A percentile compares a stretch with the other conserved stretches of the same genome.
phyloP scores from a whole-genome alignment of 2,329 filamentous ascomycete genomes.

The Dothidotthia symphoricarpi region DNA sequence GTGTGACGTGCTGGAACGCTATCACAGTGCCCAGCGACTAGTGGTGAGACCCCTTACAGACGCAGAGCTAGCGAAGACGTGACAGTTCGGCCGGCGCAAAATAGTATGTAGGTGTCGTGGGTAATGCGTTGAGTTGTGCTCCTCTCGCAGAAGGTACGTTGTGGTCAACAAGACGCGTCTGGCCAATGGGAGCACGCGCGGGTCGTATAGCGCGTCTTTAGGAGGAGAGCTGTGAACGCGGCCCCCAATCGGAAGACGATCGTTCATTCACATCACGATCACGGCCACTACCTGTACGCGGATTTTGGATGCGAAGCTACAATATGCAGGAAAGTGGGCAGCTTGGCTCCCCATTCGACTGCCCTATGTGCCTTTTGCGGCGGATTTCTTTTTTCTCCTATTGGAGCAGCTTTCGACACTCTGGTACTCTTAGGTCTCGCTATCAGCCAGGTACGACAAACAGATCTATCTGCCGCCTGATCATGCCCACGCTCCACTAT shows the following conservation, averaged over 20 bases:
- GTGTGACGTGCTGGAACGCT: conserved; percentile 14
- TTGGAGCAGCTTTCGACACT: conserved; percentile 13
- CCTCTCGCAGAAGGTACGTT: conserved; percentile 3
- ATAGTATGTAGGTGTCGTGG: conserved; percentile 9
- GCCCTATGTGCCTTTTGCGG: conserved; percentile 20
- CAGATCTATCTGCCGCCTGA: too few species aligned
- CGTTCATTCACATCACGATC: neutral
- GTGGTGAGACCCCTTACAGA: conserved; percentile 19
- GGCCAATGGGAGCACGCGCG: conserved; percentile 1
- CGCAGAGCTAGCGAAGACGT: neutral
- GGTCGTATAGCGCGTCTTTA: conserved; percentile 1
- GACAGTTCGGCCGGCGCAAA: conserved; percentile 7
- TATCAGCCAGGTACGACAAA: too few species aligned
- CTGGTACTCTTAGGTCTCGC: neutral
- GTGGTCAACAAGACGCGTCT: neutral
- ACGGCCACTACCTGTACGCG: neutral
- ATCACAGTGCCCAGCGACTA: conserved; percentile 2
- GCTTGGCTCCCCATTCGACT: conserved; percentile 22
- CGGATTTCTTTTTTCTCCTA: conserved; percentile 25
- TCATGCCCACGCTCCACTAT: too few species aligned
- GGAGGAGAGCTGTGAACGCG: neutral
- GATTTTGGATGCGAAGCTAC: neutral
- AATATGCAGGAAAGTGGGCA: conserved; percentile 4
- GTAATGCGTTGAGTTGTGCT: conserved; percentile 1
- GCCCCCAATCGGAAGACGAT: conserved; percentile 5